phyloP scores from a whole-genome alignment of 305 asterid species.

The Caryopteris hybrid region DNA sequence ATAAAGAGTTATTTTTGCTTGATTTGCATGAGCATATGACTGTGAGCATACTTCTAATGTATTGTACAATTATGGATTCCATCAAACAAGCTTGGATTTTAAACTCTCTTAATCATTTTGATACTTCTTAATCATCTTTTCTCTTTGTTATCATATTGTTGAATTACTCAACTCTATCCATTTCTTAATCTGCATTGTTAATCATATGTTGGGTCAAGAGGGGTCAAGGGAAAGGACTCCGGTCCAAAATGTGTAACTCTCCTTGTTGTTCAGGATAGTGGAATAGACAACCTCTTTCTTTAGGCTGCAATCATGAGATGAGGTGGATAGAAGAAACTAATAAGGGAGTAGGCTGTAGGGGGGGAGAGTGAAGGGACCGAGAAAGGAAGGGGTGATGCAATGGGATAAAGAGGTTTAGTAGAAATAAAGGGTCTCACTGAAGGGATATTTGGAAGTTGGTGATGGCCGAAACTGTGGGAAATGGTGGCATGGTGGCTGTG shows the following conservation, averaged over 20 bases:
- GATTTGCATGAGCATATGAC: constrained; percentile 8
- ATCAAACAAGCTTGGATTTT: constrained; percentile 2
- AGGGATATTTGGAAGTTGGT: neutral
- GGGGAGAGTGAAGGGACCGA: too few relatives aligned
- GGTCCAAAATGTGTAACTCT: neutral
- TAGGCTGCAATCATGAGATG: neutral
- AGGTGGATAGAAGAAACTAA: neutral
- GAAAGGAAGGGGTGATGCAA: too few relatives aligned
- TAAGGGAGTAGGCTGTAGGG: too few relatives aligned
- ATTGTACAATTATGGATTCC: neutral
- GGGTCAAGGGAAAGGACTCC: neutral
- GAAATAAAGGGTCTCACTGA: too few relatives aligned
- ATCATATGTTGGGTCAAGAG: neutral
- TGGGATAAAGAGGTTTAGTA: too few relatives aligned
- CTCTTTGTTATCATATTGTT: too few relatives aligned
- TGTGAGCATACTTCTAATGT: neutral
- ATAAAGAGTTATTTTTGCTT: neutral
- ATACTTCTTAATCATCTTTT: too few relatives aligned
- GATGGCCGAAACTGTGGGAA: neutral
- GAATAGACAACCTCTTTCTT: neutral
- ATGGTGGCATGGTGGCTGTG: neutral
- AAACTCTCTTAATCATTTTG: too few relatives aligned
- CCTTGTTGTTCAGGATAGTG: neutral
- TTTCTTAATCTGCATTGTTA: too few relatives aligned
- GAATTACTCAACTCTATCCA: too few relatives aligned